A percentile compares a stretch with the other conserved stretches of the same genome.
These are phyloP conservation scores for Crithidia mellificae DNA, from an alignment of 208 protist species.

Conservation along the genomic window DNA sequence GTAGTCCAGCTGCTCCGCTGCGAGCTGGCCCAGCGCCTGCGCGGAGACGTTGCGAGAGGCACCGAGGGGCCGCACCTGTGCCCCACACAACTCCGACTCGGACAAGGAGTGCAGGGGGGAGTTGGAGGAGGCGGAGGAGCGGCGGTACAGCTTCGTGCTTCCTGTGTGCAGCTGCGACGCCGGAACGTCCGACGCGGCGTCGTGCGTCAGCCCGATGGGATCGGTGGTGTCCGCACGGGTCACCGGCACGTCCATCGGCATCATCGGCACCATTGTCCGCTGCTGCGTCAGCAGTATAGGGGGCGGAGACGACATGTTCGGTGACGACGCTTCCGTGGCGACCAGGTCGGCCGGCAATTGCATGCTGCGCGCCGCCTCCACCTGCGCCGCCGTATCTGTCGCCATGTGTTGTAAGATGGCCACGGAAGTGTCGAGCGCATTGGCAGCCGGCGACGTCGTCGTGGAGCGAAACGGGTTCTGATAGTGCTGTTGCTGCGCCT, in stretches of 20 bases:
- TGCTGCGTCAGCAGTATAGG: background rate
- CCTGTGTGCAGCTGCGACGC: slow-evolving; percentile 3
- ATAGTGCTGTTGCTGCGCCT: too few relatives aligned
- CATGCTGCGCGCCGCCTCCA: slow-evolving; percentile 16
- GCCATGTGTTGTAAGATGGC: slow-evolving; percentile 62
- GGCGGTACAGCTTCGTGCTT: background rate
- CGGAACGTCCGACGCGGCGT: slow-evolving; percentile 1
- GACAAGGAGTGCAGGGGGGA: slow-evolving; percentile 29
- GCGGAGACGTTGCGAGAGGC: slow-evolving; percentile 6
- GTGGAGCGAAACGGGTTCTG: too few relatives aligned
- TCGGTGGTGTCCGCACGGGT: background rate
- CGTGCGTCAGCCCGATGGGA: background rate
- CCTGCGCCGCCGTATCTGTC: slow-evolving; percentile 37
- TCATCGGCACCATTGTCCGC: background rate
- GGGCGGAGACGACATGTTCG: slow-evolving; percentile 1
- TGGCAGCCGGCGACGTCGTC: slow-evolving; percentile 11
- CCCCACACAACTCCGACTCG: slow-evolving; percentile 28
- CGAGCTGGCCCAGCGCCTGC: slow-evolving; percentile 9
- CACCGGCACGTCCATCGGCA: background rate
- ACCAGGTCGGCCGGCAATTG: background rate
- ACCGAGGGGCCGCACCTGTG: slow-evolving; percentile 21
- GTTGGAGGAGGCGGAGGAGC: slow-evolving; percentile 1
- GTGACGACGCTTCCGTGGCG: background rate
- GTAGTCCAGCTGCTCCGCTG: background rate
- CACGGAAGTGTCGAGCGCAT: slow-evolving; percentile 40